Conservation (phyloP, 1,284 basidiomycete species). For the Moesziomyces aphidis region DNA sequence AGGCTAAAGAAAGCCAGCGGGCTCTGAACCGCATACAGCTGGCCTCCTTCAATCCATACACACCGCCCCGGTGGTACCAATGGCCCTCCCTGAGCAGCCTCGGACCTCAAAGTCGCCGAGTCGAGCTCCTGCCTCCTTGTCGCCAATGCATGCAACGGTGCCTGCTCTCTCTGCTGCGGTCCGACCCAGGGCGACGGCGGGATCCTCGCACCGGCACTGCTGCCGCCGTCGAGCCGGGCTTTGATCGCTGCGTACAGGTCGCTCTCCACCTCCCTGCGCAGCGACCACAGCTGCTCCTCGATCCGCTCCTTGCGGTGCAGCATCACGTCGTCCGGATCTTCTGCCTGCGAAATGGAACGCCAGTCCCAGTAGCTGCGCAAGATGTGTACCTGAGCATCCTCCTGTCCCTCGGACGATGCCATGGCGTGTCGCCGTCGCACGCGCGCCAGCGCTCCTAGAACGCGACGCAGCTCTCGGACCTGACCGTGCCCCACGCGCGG, state of each 20-base stretch:
- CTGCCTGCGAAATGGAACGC: slow-evolving; percentile 45
- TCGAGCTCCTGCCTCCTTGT: slow-evolving; percentile 58
- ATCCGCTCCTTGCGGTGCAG: slow-evolving; percentile 55
- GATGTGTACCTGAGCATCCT: slow-evolving; percentile 57
- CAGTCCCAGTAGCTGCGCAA: slow-evolving; percentile 63
- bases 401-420: slow-evolving; percentile 41
- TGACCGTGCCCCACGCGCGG: slow-evolving; percentile 65
- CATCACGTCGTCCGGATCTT: slow-evolving; percentile 57
- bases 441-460: slow-evolving; percentile 62
- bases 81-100: slow-evolving; percentile 57
- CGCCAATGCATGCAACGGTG: slow-evolving; percentile 61
- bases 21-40: slow-evolving; percentile 55
- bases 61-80: slow-evolving; percentile 60
- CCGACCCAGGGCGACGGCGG: slow-evolving; percentile 63
- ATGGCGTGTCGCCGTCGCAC: slow-evolving; percentile 56
- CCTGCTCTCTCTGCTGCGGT: slow-evolving; percentile 38
- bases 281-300: slow-evolving; percentile 61
- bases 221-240: slow-evolving; percentile 36
- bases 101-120: slow-evolving; percentile 56
- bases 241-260: slow-evolving; percentile 64
- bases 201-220: slow-evolving; percentile 15
- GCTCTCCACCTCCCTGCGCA: slow-evolving; percentile 64
- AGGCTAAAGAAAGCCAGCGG: slow-evolving; percentile 64
- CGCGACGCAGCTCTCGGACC: slow-evolving; percentile 63
- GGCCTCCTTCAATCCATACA: slow-evolving; percentile 55